Evolutionary conservation across 306 rosid genomes (phyloP).

Genomic region (Malus fusca): DNA sequence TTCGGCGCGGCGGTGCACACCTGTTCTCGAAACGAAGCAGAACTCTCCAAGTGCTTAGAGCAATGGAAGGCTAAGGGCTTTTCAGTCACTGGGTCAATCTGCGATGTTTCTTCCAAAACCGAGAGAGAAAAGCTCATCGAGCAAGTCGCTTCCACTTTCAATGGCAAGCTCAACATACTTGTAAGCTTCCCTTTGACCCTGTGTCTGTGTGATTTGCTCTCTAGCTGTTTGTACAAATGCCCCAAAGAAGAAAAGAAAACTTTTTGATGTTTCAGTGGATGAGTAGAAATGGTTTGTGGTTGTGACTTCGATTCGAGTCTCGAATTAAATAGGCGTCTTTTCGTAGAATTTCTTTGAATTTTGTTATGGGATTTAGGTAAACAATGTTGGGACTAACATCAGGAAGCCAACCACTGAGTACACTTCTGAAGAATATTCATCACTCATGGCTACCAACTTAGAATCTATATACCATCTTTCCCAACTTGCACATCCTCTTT

Average conservation of each 20-base stretch:
- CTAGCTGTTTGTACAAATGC: not conserved
- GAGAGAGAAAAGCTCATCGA: conserved; percentile 59
- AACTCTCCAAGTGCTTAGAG: conserved; percentile 48
- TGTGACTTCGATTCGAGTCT: not conserved
- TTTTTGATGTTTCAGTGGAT: not conserved
- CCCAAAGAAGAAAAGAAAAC: not conserved
- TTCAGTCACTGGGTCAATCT: conserved; percentile 56
- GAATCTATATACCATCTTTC: conserved; percentile 60
- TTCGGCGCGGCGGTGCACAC: conserved; percentile 76
- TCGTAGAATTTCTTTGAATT: not conserved
- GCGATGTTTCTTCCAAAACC: conserved; percentile 50
- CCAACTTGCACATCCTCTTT: conserved; percentile 73
- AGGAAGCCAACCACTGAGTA: conserved; percentile 76
- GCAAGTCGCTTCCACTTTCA: conserved; percentile 45
- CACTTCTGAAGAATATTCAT: conserved; percentile 53
- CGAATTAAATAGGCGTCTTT: not conserved
- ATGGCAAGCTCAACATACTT: conserved; percentile 61
- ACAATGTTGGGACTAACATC: conserved; percentile 72
- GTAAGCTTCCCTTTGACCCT: conserved; percentile 22
- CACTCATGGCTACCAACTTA: conserved; percentile 54
- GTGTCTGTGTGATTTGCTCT: not conserved
- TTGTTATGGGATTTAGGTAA: conserved; percentile 45
- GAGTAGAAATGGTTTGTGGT: not conserved
- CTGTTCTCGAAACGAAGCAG: conserved; percentile 69
- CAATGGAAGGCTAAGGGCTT: conserved; percentile 66